Base-by-base conservation (phyloP, 2,329 filamentous ascomycete genomes). In the Penicillium expansum region DNA sequence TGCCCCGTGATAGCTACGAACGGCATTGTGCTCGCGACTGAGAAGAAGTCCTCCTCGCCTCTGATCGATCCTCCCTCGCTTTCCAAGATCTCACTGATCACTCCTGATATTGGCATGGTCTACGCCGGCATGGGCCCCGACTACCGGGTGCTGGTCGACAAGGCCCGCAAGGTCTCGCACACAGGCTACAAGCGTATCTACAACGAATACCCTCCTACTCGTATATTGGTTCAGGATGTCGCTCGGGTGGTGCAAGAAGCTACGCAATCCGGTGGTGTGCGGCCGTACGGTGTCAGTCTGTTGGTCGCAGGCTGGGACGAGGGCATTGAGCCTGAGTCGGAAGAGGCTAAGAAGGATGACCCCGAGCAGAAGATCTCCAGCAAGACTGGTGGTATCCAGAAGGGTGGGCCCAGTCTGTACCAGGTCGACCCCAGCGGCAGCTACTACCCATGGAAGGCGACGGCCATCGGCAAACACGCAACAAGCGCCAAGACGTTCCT, bases 361-460 rank as follows among this genome's bases (percentile, higher is more conserved):
- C 80, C 83, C 48, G 80, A 82, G 48, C 80, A 89, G 76, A 90
- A 91, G 80, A 78, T 81, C 29, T 85, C 84, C 52, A 88, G 89
- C 67, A 96, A 97, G 85, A 97, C 94, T 24, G 94, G 93, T 29
- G 94, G 94, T 48, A 94, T 96, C 67, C 82, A 94, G 68, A 97
- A 97, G 81, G 93, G 94, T 50, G 93, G 94, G 6, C 94, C 94
- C 47, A 97, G 95, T 83, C 80, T 99, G 73, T 99, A 99, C 80
- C 93, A 99, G 80, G 94, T 99, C 67, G 94, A 99, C 74, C 94
- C 94, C n/a, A 96, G 91, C 64, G 94, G 94, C 67, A 96, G 91
- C 76, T 99, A 99, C 76, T 99, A 97, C 76, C 94, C 94, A 4
- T 99, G 94, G 94, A 99, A 99, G 83, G 94, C 94, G 41, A 99